phyloP scores from a whole-genome alignment of 1,284 basidiomycete genomes.

The Ustilago lituana region DNA sequence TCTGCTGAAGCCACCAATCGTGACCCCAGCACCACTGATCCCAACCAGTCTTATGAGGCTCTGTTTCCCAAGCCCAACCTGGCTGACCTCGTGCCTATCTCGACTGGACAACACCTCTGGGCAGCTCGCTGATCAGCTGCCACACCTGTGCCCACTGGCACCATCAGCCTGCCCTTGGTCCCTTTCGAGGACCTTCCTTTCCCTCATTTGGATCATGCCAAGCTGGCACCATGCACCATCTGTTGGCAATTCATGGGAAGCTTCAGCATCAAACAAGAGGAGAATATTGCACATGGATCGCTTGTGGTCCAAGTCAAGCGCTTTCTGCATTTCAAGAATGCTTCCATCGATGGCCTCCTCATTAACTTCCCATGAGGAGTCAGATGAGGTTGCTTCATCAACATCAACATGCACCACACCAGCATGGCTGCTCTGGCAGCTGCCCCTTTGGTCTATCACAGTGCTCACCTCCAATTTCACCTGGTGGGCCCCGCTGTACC shows the following conservation, averaged over 20 bases:
- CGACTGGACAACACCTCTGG: too few species aligned
- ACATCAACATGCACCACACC: neutral
- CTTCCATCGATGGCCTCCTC: neutral
- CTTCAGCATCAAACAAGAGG: neutral
- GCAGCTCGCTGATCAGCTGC: too few species aligned
- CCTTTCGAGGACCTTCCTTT: constrained; percentile 3
- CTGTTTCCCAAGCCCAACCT: too few species aligned
- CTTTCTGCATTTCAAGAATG: neutral
- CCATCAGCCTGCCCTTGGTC: neutral
- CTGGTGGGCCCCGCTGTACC: neutral
- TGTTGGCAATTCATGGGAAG: neutral
- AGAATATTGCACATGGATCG: neutral
- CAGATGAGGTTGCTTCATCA: neutral
- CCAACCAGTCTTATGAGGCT: too few species aligned
- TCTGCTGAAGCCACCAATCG: too few species aligned
- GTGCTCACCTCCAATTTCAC: neutral
- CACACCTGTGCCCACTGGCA: neutral
- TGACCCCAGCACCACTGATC: too few species aligned
- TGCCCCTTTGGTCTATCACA: neutral
- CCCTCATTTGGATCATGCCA: neutral
- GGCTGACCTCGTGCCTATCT: too few species aligned
- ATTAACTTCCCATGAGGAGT: neutral
- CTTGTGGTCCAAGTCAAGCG: neutral
- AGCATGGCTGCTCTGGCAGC: neutral
- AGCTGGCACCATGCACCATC: too few species aligned